phyloP scores from a whole-genome alignment of 805 yeast species.

The Nakazawaea siamensis region DNA sequence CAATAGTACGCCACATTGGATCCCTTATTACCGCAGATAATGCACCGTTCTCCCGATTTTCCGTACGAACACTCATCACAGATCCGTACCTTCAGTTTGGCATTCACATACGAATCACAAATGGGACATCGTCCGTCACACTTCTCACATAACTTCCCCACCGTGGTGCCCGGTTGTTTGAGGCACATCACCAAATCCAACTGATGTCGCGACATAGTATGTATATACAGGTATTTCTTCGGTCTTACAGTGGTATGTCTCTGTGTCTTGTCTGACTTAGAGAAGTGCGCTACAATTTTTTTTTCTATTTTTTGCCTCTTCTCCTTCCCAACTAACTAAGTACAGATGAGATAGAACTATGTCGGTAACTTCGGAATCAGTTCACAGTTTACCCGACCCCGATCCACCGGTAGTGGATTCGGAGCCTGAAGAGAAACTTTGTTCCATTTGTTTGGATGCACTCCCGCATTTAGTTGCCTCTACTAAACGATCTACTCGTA shows the following conservation, averaged over 20 bases:
- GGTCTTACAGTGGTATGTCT: too few species aligned
- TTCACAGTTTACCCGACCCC: too few species aligned
- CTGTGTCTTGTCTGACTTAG: too few species aligned
- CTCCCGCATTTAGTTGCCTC: conserved; percentile 14
- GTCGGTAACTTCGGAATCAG: too few species aligned
- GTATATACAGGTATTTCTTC: too few species aligned
- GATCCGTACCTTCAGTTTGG: conserved; percentile 55
- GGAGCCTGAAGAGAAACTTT: conserved; percentile 14
- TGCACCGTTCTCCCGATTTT: conserved; percentile 52
- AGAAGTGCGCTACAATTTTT: too few species aligned
- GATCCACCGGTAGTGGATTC: too few species aligned
- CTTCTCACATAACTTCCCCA: conserved; percentile 69
- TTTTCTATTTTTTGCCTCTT: too few species aligned
- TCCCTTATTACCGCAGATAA: conserved; percentile 68
- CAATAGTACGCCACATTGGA: conserved; percentile 75
- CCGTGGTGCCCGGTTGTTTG: conserved; percentile 70
- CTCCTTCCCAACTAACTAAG: too few species aligned
- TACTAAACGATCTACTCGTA: conserved; percentile 15
- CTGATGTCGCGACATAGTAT: conserved; percentile 78
- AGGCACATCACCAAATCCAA: conserved; percentile 76
- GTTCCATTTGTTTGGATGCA: conserved; percentile 24
- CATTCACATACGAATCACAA: conserved; percentile 80
- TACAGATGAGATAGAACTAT: too few species aligned
- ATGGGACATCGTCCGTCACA: conserved; percentile 91
- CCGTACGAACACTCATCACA: conserved; percentile 87